These are phyloP conservation scores for Colletotrichum melonis DNA, from an alignment of 2,329 filamentous ascomycete genomes.

Conservation along the genomic window DNA sequence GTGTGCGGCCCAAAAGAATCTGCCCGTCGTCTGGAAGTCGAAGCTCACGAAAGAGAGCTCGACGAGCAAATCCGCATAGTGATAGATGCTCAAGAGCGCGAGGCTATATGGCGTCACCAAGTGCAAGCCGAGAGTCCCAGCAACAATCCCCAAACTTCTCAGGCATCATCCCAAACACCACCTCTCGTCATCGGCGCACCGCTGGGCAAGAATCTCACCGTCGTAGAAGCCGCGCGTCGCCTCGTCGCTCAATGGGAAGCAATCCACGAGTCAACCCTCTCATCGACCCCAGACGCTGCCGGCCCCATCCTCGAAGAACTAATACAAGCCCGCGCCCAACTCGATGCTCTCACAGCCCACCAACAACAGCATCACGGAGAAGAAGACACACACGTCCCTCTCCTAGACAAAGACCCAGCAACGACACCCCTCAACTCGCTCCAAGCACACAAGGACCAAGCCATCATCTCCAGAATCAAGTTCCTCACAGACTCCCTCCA, in stretches of 20 bases:
- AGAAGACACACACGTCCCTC: not conserved
- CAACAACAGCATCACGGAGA: not conserved
- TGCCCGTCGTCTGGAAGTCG: not conserved
- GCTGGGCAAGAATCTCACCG: slow-evolving; percentile 49
- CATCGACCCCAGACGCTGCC: slow-evolving; percentile 19
- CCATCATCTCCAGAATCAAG: slow-evolving; percentile 47
- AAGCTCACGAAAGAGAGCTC: slow-evolving; percentile 1
- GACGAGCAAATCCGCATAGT: slow-evolving; percentile 9
- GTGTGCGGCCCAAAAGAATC: not conserved
- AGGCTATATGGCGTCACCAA: slow-evolving; percentile 1
- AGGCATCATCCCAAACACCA: slow-evolving; percentile 20
- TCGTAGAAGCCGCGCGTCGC: slow-evolving; percentile 49
- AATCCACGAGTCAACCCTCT: slow-evolving; percentile 43
- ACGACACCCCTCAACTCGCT: slow-evolving; percentile 12
- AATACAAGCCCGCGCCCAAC: slow-evolving; percentile 6
- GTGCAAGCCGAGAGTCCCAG: not conserved
- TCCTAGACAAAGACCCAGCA: not conserved
- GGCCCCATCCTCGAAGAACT: slow-evolving; percentile 25
- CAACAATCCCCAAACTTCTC: not conserved
- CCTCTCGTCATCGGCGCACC: slow-evolving; percentile 48
- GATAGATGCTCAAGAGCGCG: slow-evolving; percentile 1
- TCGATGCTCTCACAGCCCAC: not conserved
- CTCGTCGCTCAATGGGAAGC: slow-evolving; percentile 49
- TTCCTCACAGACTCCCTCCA: slow-evolving; percentile 45
- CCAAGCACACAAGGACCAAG: slow-evolving; percentile 15